Percentiles rank a stretch among this genome's conserved stretches.
Conservation (phyloP, 805 yeast genomes). For the Monosporozyma yasuniensis region DNA sequence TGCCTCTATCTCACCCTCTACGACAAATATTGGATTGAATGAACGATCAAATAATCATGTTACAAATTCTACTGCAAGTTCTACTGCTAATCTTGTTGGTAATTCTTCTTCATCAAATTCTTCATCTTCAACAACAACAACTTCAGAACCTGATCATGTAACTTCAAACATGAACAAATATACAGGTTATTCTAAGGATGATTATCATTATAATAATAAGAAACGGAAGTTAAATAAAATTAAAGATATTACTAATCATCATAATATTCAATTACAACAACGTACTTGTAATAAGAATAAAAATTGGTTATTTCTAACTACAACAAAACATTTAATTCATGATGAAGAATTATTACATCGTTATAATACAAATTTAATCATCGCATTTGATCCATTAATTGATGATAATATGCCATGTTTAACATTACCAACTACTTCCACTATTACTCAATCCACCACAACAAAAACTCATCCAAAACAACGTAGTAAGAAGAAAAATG, state of each 20-base stretch:
- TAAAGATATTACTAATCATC: background rate
- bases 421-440: slow-evolving; percentile 19
- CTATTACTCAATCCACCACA: background rate
- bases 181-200: slow-evolving; percentile 20
- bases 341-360: slow-evolving; percentile 27
- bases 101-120: slow-evolving; percentile 1
- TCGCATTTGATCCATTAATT: slow-evolving; percentile 41
- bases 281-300: slow-evolving; percentile 4
- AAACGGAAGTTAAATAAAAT: slow-evolving; percentile 4
- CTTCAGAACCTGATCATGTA: slow-evolving; percentile 4
- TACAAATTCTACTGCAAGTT: background rate
- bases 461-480: slow-evolving; percentile 2
- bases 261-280: too few relatives aligned
- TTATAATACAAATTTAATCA: slow-evolving; percentile 34
- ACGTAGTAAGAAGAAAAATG: slow-evolving; percentile 10
- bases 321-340: slow-evolving; percentile 37
- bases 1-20: background rate
- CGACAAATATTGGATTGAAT: background rate
- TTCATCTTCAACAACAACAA: slow-evolving; percentile 2
- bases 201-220: slow-evolving; percentile 19
- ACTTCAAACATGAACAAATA: slow-evolving; percentile 2
- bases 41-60: background rate
- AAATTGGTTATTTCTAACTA: slow-evolving; percentile 36
- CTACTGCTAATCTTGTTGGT: too few relatives aligned
- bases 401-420: slow-evolving; percentile 14